Base-by-base conservation (phyloP, 345 rosid species). In the Eucalyptus tenuipes region DNA sequence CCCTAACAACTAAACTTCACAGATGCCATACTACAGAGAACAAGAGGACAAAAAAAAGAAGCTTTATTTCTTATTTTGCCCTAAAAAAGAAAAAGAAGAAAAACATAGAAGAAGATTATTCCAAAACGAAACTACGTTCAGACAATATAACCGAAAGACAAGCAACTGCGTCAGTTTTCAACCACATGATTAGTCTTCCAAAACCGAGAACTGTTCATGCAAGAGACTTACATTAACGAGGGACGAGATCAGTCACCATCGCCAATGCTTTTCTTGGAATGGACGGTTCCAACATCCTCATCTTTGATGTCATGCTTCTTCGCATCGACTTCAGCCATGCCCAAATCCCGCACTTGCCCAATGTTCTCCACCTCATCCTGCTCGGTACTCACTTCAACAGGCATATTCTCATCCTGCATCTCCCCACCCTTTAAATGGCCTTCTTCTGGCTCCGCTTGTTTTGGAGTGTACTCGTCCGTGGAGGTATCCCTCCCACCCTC, bases 181-280 rank as follows among this genome's bases (percentile, higher is more conserved):
- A 75, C 82, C 82, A 75, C 47, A 37, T 75, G 82, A 75, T 75
- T 75, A 37, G 47, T 37, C 80, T 48, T 80, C 55, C 37, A 31
- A 87, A 66, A 66, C 52, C 88, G 71, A 47, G 84, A 57, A 31
- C 50, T 48, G 27, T 48, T 80, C 88, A 87, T 29, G 80, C 87
- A 88, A 88, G 89, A 55, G 87, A 88, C 89, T 85, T 85, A 88
- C 87, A 82, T 55, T 55, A 88, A 88, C 84, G 87, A 84, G 82
- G 75, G 89, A 85, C 87, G 22, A 84, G 12, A 85, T 88, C 49
- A 47, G 87, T 88, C 87, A 45, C 82, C 48, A 64, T 55, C 87
- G 61, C 61, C 82, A 52, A 85, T 85, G 84, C 89, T 88, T 59
- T 61, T 85, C 87, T 85, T 87, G 4, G 40, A 48, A 44, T 85